Conservation (phyloP, 352 stramenopile genomes). For the Globisporangium alternatum region DNA sequence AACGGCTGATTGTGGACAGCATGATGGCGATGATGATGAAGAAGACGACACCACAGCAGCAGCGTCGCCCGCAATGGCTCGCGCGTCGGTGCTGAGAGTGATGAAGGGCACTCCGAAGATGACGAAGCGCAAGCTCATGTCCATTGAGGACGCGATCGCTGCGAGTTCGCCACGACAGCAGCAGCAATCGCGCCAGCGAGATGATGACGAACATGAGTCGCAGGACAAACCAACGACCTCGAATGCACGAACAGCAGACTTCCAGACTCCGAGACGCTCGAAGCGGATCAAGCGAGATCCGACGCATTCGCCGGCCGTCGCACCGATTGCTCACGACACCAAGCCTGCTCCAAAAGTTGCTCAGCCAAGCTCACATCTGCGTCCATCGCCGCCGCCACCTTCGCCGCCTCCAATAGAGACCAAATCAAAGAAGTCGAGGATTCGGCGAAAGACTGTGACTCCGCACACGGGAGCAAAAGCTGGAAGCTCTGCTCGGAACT, state of each 20-base stretch:
- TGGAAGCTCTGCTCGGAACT: neutral
- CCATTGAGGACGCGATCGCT: neutral
- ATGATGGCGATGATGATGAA: neutral
- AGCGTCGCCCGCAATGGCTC: neutral
- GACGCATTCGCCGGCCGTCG: neutral
- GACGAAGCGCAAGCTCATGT: conserved; percentile 6
- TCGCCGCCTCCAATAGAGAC: neutral
- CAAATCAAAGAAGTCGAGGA: neutral
- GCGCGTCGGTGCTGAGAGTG: neutral
- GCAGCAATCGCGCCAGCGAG: neutral
- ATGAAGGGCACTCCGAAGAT: neutral
- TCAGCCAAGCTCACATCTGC: neutral
- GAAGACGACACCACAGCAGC: neutral
- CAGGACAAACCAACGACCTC: neutral
- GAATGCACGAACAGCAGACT: neutral
- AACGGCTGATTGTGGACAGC: neutral
- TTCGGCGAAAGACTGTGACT: neutral
- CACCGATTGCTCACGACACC: neutral
- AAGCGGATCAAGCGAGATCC: conserved; percentile 14
- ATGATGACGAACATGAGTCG: neutral
- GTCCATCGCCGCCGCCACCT: neutral
- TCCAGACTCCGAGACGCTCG: conserved; percentile 9
- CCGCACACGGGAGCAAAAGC: neutral
- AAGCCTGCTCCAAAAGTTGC: neutral
- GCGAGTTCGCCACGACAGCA: neutral